Conservation (phyloP, 2,329 filamentous ascomycete genomes). For the Penicillium concentricum region DNA sequence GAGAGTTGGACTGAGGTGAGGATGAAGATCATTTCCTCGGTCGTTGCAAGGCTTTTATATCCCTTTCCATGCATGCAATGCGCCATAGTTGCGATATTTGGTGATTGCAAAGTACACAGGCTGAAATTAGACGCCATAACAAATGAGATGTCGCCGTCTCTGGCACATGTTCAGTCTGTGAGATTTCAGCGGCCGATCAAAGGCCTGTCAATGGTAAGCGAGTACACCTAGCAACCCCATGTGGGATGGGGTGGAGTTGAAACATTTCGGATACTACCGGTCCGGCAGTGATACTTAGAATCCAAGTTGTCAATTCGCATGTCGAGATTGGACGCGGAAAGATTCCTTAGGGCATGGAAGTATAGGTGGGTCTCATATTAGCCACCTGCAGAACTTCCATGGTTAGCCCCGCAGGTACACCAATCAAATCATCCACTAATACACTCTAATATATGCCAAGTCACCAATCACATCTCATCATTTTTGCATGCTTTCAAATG, state of each 20-base stretch:
- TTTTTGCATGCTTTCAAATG: slow-evolving; percentile 9
- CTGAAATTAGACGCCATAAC: not conserved
- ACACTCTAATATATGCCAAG: slow-evolving; percentile 1
- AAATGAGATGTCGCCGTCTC: not conserved
- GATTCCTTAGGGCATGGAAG: not conserved
- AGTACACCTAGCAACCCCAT: not conserved
- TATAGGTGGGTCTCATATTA: not conserved
- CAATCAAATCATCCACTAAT: not conserved
- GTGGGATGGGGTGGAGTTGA: not conserved
- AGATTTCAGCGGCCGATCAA: not conserved
- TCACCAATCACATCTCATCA: slow-evolving; percentile 1
- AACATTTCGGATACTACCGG: not conserved
- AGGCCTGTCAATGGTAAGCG: not conserved
- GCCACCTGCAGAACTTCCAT: not conserved
- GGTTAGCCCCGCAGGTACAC: slow-evolving; percentile 4
- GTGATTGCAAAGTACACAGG: not conserved
- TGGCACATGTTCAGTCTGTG: not conserved
- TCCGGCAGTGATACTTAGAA: not conserved
- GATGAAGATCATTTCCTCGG: slow-evolving; percentile 14
- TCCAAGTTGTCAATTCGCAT: not conserved
- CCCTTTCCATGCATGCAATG: not conserved
- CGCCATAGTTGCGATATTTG: not conserved
- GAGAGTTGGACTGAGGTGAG: not conserved
- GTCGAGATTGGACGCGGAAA: not conserved
- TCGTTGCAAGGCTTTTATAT: slow-evolving; percentile 12